Conservation (phyloP, 768 basidiomycete species). For the Exidia glandulosa region DNA sequence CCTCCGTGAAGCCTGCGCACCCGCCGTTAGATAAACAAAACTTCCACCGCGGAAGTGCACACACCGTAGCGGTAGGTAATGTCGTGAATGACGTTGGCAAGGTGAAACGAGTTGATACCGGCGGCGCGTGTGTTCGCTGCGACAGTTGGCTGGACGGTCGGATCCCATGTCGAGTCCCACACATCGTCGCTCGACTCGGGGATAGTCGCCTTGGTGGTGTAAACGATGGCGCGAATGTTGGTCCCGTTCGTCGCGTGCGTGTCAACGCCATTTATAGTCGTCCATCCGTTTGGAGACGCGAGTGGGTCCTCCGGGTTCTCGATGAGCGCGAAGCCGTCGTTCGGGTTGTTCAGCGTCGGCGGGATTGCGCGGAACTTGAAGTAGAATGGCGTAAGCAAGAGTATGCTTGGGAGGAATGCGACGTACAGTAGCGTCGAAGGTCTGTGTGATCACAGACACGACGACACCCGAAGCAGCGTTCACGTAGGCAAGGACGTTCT, state of each 20-base stretch:
- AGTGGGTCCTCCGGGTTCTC: conserved; percentile 17
- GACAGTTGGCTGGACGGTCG: conserved; percentile 18
- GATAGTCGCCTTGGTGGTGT: conserved; percentile 13
- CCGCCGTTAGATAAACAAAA: background rate
- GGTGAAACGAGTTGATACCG: background rate
- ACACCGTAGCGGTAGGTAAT: background rate
- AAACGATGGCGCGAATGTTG: conserved; percentile 20
- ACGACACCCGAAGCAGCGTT: conserved; percentile 45
- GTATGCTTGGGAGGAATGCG: background rate
- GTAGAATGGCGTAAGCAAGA: background rate
- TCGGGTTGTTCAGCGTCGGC: background rate
- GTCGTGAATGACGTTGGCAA: conserved; percentile 2
- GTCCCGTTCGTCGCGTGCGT: conserved; percentile 27
- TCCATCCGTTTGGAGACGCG: conserved; percentile 31
- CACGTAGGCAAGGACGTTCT: conserved; percentile 45
- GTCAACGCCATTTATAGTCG: conserved; percentile 21
- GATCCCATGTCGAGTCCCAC: conserved; percentile 14
- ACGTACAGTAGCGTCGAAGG: conserved; percentile 30
- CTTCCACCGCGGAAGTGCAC: background rate
- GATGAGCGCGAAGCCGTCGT: background rate
- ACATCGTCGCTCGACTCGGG: conserved; percentile 22
- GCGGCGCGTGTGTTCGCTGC: conserved; percentile 6
- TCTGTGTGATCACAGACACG: conserved; percentile 41
- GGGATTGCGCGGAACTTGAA: background rate
- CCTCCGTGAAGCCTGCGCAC: conserved; percentile 24